These are phyloP conservation scores for Citrullus mucosospermus DNA, from an alignment of 306 rosid genomes.

Conservation along the genomic window DNA sequence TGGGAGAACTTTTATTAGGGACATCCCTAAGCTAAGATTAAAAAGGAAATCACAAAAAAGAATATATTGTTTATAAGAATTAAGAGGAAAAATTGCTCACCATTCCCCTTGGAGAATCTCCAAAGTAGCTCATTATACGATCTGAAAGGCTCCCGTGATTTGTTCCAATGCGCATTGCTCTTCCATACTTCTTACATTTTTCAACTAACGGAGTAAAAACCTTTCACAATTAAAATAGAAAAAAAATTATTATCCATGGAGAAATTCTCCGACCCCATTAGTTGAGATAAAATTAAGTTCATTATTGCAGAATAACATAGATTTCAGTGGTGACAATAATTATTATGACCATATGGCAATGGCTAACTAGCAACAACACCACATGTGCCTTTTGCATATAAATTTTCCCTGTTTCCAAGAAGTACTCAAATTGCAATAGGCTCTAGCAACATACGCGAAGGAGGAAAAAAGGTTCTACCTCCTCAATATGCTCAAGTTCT, in stretches of 20 bases:
- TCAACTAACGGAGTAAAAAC: conserved; percentile 93
- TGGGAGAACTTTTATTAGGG: conserved; percentile 10
- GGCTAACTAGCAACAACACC: neutral
- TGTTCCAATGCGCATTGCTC: conserved; percentile 99
- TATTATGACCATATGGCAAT: neutral
- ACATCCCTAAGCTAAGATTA: neutral
- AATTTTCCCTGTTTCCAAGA: neutral
- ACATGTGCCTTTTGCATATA: neutral
- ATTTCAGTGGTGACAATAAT: neutral
- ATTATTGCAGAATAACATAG: neutral
- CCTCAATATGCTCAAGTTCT: conserved; percentile 97
- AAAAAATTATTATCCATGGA: neutral
- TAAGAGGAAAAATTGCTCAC: conserved; percentile 27
- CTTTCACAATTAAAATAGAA: conserved; percentile 20
- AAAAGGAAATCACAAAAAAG: conserved; percentile 1
- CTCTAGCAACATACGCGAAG: neutral
- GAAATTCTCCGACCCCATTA: neutral
- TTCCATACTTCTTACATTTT: conserved; percentile 93
- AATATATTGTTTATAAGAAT: neutral
- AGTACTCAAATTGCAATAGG: neutral
- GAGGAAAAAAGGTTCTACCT: conserved; percentile 29
- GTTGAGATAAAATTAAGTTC: neutral
- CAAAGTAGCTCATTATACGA: conserved; percentile 99
- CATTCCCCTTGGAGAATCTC: conserved; percentile 99
- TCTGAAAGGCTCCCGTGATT: conserved; percentile 99